Evolutionary conservation across 1,284 basidiomycete species (phyloP).

Genomic region (Heterobasidion irregulare): DNA sequence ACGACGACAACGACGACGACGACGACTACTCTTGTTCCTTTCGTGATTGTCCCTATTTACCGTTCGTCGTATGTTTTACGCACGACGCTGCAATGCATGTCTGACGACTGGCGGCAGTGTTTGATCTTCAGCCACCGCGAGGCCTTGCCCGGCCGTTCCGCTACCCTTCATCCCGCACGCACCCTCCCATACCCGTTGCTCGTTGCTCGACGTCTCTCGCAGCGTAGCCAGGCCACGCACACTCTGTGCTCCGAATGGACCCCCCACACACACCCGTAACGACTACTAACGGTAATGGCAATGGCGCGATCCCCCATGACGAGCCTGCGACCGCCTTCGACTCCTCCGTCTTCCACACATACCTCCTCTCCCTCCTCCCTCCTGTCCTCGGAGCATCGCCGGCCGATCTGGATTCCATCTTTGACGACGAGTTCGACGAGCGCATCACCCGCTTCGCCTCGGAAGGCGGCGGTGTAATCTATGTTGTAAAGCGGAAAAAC

Average conservation of each 20-base stretch:
- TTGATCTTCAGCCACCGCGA: background rate
- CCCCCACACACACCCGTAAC: conserved; percentile 11
- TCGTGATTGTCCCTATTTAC: too few species aligned
- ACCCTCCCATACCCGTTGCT: background rate
- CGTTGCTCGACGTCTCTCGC: background rate
- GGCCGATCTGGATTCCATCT: conserved; percentile 58
- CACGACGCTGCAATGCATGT: too few species aligned
- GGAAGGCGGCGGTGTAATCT: conserved; percentile 66
- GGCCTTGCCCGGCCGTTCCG: background rate
- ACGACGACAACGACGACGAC: too few species aligned
- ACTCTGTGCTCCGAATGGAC: conserved; percentile 8
- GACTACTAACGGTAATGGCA: conserved; percentile 11
- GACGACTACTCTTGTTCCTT: too few species aligned
- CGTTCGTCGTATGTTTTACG: too few species aligned
- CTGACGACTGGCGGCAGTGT: background rate
- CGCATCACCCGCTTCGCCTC: conserved; percentile 64
- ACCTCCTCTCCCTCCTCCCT: conserved; percentile 65
- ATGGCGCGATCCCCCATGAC: conserved; percentile 8
- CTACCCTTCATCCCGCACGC: background rate
- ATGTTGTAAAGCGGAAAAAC: conserved; percentile 70
- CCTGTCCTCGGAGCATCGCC: conserved; percentile 61
- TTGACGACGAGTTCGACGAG: conserved; percentile 70
- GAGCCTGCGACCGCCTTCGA: conserved; percentile 38
- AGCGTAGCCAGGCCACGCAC: background rate
- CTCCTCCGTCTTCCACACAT: conserved; percentile 52